phyloP scores from a whole-genome alignment of 192 early-diverging fungal species.

The Allomyces macrogynus region DNA sequence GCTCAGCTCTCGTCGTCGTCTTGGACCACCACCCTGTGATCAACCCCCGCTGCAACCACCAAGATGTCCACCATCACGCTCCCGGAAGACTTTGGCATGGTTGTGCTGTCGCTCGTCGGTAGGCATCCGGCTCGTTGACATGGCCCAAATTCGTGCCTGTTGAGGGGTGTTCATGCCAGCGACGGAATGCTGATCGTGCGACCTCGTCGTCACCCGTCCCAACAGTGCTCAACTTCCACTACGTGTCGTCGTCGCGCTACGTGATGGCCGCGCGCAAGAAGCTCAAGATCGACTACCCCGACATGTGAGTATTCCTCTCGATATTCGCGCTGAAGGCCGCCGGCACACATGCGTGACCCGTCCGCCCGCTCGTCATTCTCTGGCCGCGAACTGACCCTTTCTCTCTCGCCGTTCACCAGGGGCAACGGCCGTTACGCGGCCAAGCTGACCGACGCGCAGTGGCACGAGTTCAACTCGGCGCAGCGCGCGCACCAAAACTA shows the following conservation, averaged over 20 bases:
- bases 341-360: too few relatives aligned
- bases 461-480: slow-evolving; percentile 22
- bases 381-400: too few relatives aligned
- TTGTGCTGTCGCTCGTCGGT: slow-evolving; percentile 15
- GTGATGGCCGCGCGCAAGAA: slow-evolving; percentile 18
- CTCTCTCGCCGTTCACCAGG: too few relatives aligned
- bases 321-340: too few relatives aligned
- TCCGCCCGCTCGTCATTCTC: too few relatives aligned
- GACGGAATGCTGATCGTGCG: too few relatives aligned
- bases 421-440: slow-evolving; percentile 19
- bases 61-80: slow-evolving; percentile 1
- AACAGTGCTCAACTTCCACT: slow-evolving; percentile 7
- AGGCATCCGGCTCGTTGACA: background rate
- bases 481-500: slow-evolving; percentile 27
- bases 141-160: too few relatives aligned
- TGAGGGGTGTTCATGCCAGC: too few relatives aligned
- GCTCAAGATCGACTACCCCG: slow-evolving; percentile 21
- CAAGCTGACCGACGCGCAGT: slow-evolving; percentile 25
- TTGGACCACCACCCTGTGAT: too few relatives aligned
- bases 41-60: background rate
- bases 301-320: background rate
- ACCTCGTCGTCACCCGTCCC: too few relatives aligned
- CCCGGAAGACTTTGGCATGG: slow-evolving; percentile 16
- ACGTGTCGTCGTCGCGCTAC: slow-evolving; percentile 1
- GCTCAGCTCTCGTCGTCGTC: too few relatives aligned